Conservation (phyloP, 164 flowering plant species). For the Akebia trifoliata region DNA sequence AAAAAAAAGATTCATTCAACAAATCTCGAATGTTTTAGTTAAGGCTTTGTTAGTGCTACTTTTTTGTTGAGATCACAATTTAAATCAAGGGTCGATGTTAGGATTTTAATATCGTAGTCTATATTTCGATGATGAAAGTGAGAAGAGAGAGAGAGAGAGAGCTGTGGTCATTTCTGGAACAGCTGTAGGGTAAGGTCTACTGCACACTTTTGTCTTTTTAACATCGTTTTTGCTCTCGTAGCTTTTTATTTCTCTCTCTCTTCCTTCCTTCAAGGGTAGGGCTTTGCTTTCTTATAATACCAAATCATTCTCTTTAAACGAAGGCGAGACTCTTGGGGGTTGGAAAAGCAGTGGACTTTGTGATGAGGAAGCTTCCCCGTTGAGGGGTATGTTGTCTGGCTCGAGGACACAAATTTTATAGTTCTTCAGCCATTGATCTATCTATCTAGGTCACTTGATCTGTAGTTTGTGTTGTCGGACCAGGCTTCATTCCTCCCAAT, state of each 20-base stretch:
- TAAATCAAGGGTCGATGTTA: too few species aligned
- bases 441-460: neutral
- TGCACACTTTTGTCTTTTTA: conserved; percentile 30
- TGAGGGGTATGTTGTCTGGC: conserved; percentile 90
- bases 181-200: conserved; percentile 32
- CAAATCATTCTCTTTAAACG: conserved; percentile 11
- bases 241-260: conserved; percentile 9
- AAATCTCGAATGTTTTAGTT: too few species aligned
- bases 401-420: conserved; percentile 50
- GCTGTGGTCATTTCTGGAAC: conserved; percentile 29
- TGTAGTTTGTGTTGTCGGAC: conserved; percentile 42
- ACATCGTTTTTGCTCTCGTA: conserved; percentile 5
- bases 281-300: conserved; percentile 9
- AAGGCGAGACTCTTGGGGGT: conserved; percentile 12
- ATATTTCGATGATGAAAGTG: too few species aligned
- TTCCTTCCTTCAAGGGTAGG: too few species aligned
- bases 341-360: neutral
- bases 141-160: too few species aligned
- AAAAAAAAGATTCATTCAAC: too few species aligned
- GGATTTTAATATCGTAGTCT: too few species aligned
- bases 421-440: neutral
- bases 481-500: conserved; percentile 75
- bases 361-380: conserved; percentile 27
- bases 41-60: too few species aligned
- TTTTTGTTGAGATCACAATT: too few species aligned